These are phyloP conservation scores for Aspergillus calidoustus DNA, from an alignment of 2,329 filamentous ascomycete genomes.

Conservation along the genomic window DNA sequence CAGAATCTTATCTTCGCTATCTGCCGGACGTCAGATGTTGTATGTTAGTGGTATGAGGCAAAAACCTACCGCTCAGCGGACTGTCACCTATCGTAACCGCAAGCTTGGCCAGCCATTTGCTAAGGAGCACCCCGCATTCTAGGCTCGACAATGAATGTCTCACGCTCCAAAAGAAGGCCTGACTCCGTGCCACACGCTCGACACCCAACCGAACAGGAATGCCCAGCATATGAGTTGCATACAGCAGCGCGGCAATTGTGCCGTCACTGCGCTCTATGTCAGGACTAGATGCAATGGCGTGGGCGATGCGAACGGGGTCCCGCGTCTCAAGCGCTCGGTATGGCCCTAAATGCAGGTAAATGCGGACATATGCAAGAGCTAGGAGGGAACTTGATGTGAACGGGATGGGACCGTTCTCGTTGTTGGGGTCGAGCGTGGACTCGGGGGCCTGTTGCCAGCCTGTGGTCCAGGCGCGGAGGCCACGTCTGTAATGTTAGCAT, in stretches of 20 bases:
- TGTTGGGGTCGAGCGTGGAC: slow-evolving; percentile 40
- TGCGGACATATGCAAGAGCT: slow-evolving; percentile 38
- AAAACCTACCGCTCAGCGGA: slow-evolving; percentile 28
- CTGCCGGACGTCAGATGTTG: slow-evolving; percentile 16
- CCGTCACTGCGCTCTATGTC: slow-evolving; percentile 63
- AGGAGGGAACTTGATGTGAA: slow-evolving; percentile 40
- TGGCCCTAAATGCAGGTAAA: slow-evolving; percentile 58
- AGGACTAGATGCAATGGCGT: slow-evolving; percentile 63
- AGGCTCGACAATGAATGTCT: slow-evolving; percentile 41
- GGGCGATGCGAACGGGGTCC: slow-evolving; percentile 65
- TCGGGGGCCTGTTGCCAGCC: slow-evolving; percentile 43
- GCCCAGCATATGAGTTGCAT: slow-evolving; percentile 70
- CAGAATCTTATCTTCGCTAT: slow-evolving; percentile 38
- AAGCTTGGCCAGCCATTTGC: slow-evolving; percentile 50
- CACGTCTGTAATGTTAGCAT: slow-evolving; percentile 28
- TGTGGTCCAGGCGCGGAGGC: slow-evolving; percentile 41
- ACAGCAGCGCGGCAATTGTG: slow-evolving; percentile 67
- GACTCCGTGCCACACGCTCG: slow-evolving; percentile 41
- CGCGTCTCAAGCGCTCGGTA: slow-evolving; percentile 67
- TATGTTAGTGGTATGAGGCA: neutral
- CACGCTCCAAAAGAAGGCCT: slow-evolving; percentile 45
- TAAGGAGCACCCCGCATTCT: slow-evolving; percentile 47
- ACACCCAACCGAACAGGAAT: slow-evolving; percentile 52
- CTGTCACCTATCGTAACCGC: slow-evolving; percentile 29
- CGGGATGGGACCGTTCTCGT: slow-evolving; percentile 39